Conservation (phyloP, 164 flowering plant species). For the Dillenia turbinata region DNA sequence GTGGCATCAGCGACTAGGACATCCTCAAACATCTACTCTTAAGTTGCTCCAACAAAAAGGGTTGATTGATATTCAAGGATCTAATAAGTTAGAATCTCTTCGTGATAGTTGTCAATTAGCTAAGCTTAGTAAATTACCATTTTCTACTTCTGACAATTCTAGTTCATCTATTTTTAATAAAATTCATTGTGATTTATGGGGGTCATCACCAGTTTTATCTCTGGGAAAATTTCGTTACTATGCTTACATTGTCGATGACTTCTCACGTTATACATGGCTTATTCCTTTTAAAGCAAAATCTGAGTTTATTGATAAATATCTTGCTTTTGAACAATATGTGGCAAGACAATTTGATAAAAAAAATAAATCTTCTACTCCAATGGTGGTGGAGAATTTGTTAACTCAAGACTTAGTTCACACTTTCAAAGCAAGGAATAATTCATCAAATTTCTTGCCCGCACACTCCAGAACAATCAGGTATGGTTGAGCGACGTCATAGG, state of each 20-base stretch:
- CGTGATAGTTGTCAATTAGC: too few relatives aligned
- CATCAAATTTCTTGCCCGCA: too few relatives aligned
- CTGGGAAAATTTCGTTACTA: background rate
- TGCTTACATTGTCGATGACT: slow-evolving; percentile 1
- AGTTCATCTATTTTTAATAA: background rate
- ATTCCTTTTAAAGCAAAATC: background rate
- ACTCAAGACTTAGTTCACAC: too few relatives aligned
- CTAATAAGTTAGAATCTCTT: too few relatives aligned
- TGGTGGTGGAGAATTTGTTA: too few relatives aligned
- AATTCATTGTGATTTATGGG: slow-evolving; percentile 5
- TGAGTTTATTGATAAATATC: background rate
- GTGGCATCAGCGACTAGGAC: too few relatives aligned
- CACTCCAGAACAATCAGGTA: too few relatives aligned
- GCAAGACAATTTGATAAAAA: background rate
- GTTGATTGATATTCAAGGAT: background rate
- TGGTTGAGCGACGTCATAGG: too few relatives aligned
- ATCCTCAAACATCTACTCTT: too few relatives aligned
- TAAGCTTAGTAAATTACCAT: too few relatives aligned
- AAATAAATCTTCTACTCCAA: background rate
- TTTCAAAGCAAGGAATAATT: too few relatives aligned
- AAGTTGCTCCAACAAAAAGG: too few relatives aligned
- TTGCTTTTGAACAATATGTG: background rate
- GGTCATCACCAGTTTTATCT: background rate
- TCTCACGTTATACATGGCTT: background rate
- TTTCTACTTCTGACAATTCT: background rate